Base-by-base conservation (phyloP, 108 stramenopile species). In the Thalassiosira profunda region DNA sequence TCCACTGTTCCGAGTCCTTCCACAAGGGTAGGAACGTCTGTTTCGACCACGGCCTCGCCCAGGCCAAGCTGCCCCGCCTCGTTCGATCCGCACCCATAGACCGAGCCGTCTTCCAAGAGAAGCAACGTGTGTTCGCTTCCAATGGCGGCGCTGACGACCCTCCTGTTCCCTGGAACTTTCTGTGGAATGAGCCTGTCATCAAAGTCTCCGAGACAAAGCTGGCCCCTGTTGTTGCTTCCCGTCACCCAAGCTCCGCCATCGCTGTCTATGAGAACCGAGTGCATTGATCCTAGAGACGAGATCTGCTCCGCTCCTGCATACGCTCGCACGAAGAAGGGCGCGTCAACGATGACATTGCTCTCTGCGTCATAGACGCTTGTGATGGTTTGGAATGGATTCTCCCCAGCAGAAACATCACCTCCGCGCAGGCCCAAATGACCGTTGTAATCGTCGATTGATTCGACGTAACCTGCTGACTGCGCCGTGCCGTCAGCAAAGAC, bases 11-110 rank as follows among this genome's bases (percentile, higher is more conserved):
- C 24, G 2, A 68, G 18, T n/a, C 61, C 60, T 20, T 68, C 75
- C 24, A 76, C 43, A 35, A 47, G 37, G 4, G 67, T 68, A 31
- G 75, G 75, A 15, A 0, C 36, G n/a, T 37, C 45, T 26, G 33
- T 36, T 30, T 25, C 36, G 4, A 42, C 35, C 21, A 36, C 31
- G 46, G 37, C 30, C 12, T 60, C 36, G 17, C 80, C 80, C 18
- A 81, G 76, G 7, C 79, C 82, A n/a, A 84, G 62, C 43, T 80
- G 82, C 1, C 82, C 82, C 2, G 58, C 74, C 44, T 84, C 82
- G 31, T 84, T 84, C 31, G 82, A 80, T 35, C 82, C 82, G 45
- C 79, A 84, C 4, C 68, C 78, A 42, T 76, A 80, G 34, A 79
- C 82, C 11, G 55, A 43, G 21, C 82, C 82, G 28, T 80, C 64